These are phyloP conservation scores for Podosphaera aphanis DNA, from an alignment of 2,329 filamentous ascomycete genomes.

Conservation along the genomic window DNA sequence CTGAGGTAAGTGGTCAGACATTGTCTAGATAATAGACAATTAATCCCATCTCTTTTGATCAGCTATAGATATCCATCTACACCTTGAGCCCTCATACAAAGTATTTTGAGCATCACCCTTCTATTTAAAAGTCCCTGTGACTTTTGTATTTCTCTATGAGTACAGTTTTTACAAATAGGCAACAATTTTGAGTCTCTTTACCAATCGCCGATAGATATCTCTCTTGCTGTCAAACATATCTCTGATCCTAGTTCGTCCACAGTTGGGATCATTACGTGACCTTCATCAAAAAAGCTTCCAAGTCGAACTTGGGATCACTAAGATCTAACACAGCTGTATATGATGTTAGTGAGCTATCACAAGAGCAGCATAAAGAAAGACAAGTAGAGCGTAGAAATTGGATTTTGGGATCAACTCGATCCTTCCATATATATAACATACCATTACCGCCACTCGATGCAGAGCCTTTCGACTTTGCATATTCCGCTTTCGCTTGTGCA, in stretches of 20 bases:
- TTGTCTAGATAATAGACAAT: too few relatives aligned
- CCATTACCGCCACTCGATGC: slow-evolving; percentile 20
- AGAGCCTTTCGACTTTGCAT: slow-evolving; percentile 48
- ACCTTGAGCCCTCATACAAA: too few relatives aligned
- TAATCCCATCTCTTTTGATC: too few relatives aligned
- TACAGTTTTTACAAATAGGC: slow-evolving; percentile 18
- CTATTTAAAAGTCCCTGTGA: slow-evolving; percentile 1
- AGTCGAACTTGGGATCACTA: slow-evolving; percentile 72
- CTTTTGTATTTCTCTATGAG: slow-evolving; percentile 14
- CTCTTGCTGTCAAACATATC: slow-evolving; percentile 6
- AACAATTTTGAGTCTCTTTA: slow-evolving; percentile 15
- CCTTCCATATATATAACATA: slow-evolving; percentile 10
- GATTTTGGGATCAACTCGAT: too few relatives aligned
- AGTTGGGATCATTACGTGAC: slow-evolving; percentile 23
- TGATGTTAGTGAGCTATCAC: neutral
- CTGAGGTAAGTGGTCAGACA: too few relatives aligned
- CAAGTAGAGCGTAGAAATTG: too few relatives aligned
- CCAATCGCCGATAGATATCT: slow-evolving; percentile 10
- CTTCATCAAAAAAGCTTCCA: slow-evolving; percentile 60
- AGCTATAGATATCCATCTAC: too few relatives aligned
- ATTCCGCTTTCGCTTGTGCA: slow-evolving; percentile 78
- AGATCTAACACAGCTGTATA: slow-evolving; percentile 47
- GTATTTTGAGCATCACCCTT: neutral
- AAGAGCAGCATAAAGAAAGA: neutral
- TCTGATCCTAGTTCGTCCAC: slow-evolving; percentile 8